Conservation (phyloP, 495 filamentous ascomycete species). For the Bacidia gigantensis region DNA sequence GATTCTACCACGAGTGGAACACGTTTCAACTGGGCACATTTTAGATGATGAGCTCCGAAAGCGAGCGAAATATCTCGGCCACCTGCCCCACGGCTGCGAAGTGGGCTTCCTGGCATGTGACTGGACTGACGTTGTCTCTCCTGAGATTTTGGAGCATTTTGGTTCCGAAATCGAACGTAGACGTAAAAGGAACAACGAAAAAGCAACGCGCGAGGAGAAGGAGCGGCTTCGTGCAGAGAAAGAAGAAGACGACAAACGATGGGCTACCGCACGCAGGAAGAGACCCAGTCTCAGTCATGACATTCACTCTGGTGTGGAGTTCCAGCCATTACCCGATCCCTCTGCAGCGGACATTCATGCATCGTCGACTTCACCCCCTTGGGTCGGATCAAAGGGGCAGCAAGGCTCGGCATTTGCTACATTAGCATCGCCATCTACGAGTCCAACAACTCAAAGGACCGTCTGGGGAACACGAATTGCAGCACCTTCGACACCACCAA, state of each 20-base stretch:
- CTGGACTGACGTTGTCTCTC: slow-evolving; percentile 79
- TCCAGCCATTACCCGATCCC: slow-evolving; percentile 46
- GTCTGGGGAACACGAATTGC: slow-evolving; percentile 77
- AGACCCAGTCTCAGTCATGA: slow-evolving; percentile 30
- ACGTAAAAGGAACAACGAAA: slow-evolving; percentile 68
- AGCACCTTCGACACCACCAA: slow-evolving; percentile 33
- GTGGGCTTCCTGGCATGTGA: slow-evolving; percentile 92
- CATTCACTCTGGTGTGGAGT: slow-evolving; percentile 41
- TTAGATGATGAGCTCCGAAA: slow-evolving; percentile 82
- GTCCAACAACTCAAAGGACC: slow-evolving; percentile 58
- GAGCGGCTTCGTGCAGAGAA: slow-evolving; percentile 79
- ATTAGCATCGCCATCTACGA: slow-evolving; percentile 61
- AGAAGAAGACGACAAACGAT: slow-evolving; percentile 54
- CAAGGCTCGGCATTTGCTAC: slow-evolving; percentile 45
- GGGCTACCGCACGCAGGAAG: slow-evolving; percentile 39
- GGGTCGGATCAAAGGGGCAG: slow-evolving; percentile 28
- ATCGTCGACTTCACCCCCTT: slow-evolving; percentile 45
- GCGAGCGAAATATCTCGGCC: slow-evolving; percentile 77
- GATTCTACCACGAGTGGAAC: slow-evolving; percentile 80
- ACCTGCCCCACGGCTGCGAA: slow-evolving; percentile 85
- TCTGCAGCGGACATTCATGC: slow-evolving; percentile 29
- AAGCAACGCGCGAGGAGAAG: slow-evolving; percentile 79
- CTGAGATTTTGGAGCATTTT: slow-evolving; percentile 63
- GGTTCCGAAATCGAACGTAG: slow-evolving; percentile 62
- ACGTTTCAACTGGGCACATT: slow-evolving; percentile 78